Percentiles rank a stretch among this genome's conserved stretches.
Conservation (phyloP, 2,329 filamentous ascomycete species). For the Penicillium sp. region DNA sequence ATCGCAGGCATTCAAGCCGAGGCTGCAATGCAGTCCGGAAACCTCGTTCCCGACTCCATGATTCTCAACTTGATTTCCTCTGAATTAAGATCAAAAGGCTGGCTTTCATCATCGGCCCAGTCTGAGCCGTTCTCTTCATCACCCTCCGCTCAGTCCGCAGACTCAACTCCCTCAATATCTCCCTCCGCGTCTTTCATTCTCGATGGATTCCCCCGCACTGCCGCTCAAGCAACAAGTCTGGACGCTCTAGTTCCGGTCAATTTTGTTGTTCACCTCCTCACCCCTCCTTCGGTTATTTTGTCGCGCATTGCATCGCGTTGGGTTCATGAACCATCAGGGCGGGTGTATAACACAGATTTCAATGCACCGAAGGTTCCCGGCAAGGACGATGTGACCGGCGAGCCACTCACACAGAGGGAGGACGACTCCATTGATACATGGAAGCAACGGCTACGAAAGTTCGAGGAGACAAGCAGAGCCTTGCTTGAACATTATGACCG, state of each 20-base stretch:
- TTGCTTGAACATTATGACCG: slow-evolving; percentile 85
- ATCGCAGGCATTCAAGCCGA: slow-evolving; percentile 81
- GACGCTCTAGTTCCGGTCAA: slow-evolving; percentile 90
- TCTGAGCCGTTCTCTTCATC: slow-evolving; percentile 9
- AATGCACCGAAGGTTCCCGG: slow-evolving; percentile 78
- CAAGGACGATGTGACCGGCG: slow-evolving; percentile 86
- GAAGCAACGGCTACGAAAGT: slow-evolving; percentile 73
- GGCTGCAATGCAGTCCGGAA: slow-evolving; percentile 78
- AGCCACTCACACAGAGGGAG: slow-evolving; percentile 72
- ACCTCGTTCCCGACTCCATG: slow-evolving; percentile 85
- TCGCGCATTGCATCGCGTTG: slow-evolving; percentile 87
- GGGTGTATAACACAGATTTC: slow-evolving; percentile 94
- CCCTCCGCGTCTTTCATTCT: slow-evolving; percentile 87
- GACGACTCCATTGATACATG: slow-evolving; percentile 90
- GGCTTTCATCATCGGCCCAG: slow-evolving; percentile 58
- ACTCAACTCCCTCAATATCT: slow-evolving; percentile 54
- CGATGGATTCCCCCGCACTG: slow-evolving; percentile 91
- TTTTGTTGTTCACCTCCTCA: slow-evolving; percentile 81
- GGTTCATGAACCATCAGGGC: slow-evolving; percentile 86
- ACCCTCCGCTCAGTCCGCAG: slow-evolving; percentile 5
- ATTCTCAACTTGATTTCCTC: slow-evolving; percentile 91
- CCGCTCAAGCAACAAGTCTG: slow-evolving; percentile 71
- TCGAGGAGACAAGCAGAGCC: slow-evolving; percentile 80
- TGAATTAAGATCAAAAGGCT: slow-evolving; percentile 80
- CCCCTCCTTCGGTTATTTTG: slow-evolving; percentile 80